phyloP scores from a whole-genome alignment of 1,284 basidiomycete genomes.

The Trametes polyzona region DNA sequence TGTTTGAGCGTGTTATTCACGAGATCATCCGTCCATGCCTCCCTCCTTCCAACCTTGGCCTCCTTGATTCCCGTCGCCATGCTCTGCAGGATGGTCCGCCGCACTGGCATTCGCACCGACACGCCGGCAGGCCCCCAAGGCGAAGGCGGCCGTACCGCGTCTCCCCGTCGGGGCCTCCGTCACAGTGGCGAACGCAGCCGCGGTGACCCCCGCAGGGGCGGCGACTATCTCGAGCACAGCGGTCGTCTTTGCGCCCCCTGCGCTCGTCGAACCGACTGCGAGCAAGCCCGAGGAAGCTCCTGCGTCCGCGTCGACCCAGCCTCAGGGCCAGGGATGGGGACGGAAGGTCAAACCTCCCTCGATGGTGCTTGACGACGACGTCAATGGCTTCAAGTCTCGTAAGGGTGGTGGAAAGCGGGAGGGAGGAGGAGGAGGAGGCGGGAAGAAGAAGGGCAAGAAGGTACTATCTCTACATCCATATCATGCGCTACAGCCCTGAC shows the following conservation, averaged over 20 bases:
- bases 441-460: slow-evolving; percentile 63
- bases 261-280: slow-evolving; percentile 49
- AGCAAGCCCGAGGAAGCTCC: slow-evolving; percentile 31
- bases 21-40: slow-evolving; percentile 37
- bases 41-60: slow-evolving; percentile 12
- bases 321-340: slow-evolving; percentile 63
- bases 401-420: slow-evolving; percentile 53
- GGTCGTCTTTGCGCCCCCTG: slow-evolving; percentile 72
- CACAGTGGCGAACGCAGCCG: slow-evolving; percentile 37
- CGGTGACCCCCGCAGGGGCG: slow-evolving; percentile 25
- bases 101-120: slow-evolving; percentile 85
- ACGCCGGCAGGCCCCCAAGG: slow-evolving; percentile 58
- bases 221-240: slow-evolving; percentile 66
- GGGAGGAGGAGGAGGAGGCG: slow-evolving; percentile 42
- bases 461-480: slow-evolving; percentile 44
- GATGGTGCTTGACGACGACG: slow-evolving; percentile 84
- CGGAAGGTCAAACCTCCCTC: slow-evolving; percentile 88
- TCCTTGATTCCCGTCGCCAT: slow-evolving; percentile 17
- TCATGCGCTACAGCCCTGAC: no score
- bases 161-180: slow-evolving; percentile 68
- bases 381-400: slow-evolving; percentile 77
- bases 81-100: slow-evolving; percentile 78
- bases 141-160: slow-evolving; percentile 52
- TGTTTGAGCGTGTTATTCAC: slow-evolving; percentile 43
- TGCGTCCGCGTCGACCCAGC: slow-evolving; percentile 31